Evolutionary conservation across 225 moss, liverwort and hornwort species (phyloP), one percentile per base, ranked within the genome.

Genomic region (Takakia lepidozioides): DNA sequence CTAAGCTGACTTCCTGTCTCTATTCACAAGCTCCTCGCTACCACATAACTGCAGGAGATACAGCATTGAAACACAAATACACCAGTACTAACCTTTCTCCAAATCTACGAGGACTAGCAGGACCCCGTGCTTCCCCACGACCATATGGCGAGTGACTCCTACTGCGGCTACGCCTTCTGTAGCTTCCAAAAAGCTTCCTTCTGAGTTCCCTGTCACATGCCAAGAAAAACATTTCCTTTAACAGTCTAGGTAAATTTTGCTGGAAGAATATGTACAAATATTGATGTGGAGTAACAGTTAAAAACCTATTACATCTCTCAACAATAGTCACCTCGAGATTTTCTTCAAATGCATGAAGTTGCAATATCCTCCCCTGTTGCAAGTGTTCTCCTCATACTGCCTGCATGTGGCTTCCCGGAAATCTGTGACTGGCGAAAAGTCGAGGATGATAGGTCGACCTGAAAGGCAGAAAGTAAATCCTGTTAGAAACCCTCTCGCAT

Each of bases 301-400:
- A n/a, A n/a, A n/a, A n/a, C n/a, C n/a, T n/a, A n/a, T n/a, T n/a
- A n/a, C n/a, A n/a, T n/a, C n/a, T n/a, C n/a, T n/a, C n/a, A n/a
- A n/a, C n/a, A n/a, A 19, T 4, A 2, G 8, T 48, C 26, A 82
- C 73, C 95, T 73, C 0, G 98, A 98, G 22, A 98, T 98, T 48
- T 98, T 98, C 78, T 98, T 98, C 64, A 98, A 66, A 70, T 98
- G 98, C 98, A 98, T 98, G 5, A 98, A 98, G 43, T 98, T 98
- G 62, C 98, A 98, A 56, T 98, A 98, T 0, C 98, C 98, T 56
- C 98, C 98, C 57, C 98, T 76, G 27, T 98, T 98, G 65, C 98
- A 98, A 25, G 98, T 98, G 18, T 98, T 98, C 43, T 98, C 98
- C 48, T 98, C 98, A 26, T 98, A 98, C 57, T 98, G 98, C 39